Conservation (phyloP, 352 stramenopile genomes). For the Albugo candida region DNA sequence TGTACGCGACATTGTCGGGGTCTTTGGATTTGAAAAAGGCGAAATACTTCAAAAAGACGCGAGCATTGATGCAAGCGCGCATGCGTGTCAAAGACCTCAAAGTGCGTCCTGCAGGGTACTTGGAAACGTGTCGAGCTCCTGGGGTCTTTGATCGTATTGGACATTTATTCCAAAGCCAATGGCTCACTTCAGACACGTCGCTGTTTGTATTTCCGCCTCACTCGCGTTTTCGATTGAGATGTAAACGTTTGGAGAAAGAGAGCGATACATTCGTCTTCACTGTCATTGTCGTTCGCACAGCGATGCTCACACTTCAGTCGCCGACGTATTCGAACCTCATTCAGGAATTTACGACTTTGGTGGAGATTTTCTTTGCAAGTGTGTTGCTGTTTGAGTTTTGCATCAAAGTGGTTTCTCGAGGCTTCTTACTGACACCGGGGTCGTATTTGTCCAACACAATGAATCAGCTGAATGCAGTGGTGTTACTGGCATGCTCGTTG, state of each 20-base stretch:
- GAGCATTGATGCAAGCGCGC: slow-evolving; percentile 29
- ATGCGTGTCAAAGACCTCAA: slow-evolving; percentile 37
- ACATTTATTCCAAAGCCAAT: slow-evolving; percentile 29
- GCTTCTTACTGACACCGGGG: slow-evolving; percentile 56
- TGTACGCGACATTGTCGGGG: slow-evolving; percentile 53
- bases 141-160: not conserved
- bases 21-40: slow-evolving; percentile 23
- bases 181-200: slow-evolving; percentile 60
- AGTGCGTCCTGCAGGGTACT: slow-evolving; percentile 20
- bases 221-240: slow-evolving; percentile 42
- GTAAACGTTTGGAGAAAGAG: slow-evolving; percentile 50
- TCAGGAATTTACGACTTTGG: slow-evolving; percentile 59
- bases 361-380: slow-evolving; percentile 43
- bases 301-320: slow-evolving; percentile 53
- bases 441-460: slow-evolving; percentile 66
- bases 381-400: slow-evolving; percentile 68
- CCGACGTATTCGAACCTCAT: slow-evolving; percentile 59
- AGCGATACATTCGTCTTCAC: slow-evolving; percentile 74
- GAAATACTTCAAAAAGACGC: slow-evolving; percentile 26
- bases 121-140: not conserved
- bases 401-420: slow-evolving; percentile 63
- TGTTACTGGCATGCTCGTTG: slow-evolving; percentile 52
- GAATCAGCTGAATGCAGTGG: slow-evolving; percentile 75
- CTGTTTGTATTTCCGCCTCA: slow-evolving; percentile 58
- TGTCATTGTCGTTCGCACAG: slow-evolving; percentile 52